These are phyloP conservation scores for Takakia lepidozioides DNA, from an alignment of 225 moss, liverwort and hornwort species.

Conservation along the genomic window DNA sequence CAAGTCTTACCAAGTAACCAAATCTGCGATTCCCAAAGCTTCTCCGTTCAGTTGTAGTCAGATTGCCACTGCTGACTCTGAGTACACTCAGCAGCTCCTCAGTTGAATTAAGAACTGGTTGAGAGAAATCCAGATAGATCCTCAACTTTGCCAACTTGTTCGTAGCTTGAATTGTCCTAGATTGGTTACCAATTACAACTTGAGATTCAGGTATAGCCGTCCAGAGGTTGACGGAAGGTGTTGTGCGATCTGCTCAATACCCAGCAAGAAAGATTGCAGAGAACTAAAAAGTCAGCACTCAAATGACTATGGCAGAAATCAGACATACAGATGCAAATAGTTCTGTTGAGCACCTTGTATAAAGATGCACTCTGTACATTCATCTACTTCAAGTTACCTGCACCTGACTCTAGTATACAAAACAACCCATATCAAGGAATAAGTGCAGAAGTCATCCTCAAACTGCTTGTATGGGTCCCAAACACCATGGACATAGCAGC, in stretches of 20 bases:
- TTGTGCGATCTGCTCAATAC: conserved; percentile 51
- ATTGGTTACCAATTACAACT: conserved; percentile 40
- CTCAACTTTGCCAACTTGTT: conserved; percentile 41
- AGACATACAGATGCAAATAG: too few relatives aligned
- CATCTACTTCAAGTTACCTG: too few relatives aligned
- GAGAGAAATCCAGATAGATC: conserved; percentile 69
- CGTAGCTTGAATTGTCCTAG: conserved; percentile 60
- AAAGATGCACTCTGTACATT: too few relatives aligned
- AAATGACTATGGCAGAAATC: too few relatives aligned
- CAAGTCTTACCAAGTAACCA: conserved; percentile 50
- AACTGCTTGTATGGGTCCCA: too few relatives aligned
- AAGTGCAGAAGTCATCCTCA: too few relatives aligned
- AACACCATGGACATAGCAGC: too few relatives aligned
- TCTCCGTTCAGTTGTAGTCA: conserved; percentile 31
- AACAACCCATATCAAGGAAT: too few relatives aligned
- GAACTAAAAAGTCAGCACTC: too few relatives aligned
- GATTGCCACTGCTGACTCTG: conserved; percentile 34
- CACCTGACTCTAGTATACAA: too few relatives aligned
- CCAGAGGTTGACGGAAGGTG: conserved; percentile 64
- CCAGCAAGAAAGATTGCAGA: too few relatives aligned
- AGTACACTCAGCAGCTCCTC: conserved; percentile 36
- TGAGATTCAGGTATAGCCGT: conserved; percentile 55
- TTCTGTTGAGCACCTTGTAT: too few relatives aligned
- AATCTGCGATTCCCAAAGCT: conserved; percentile 56
- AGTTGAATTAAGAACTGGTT: conserved; percentile 32